These are phyloP conservation scores for Neurospora sp. DNA, from an alignment of 495 filamentous ascomycete species.

Conservation along the genomic window DNA sequence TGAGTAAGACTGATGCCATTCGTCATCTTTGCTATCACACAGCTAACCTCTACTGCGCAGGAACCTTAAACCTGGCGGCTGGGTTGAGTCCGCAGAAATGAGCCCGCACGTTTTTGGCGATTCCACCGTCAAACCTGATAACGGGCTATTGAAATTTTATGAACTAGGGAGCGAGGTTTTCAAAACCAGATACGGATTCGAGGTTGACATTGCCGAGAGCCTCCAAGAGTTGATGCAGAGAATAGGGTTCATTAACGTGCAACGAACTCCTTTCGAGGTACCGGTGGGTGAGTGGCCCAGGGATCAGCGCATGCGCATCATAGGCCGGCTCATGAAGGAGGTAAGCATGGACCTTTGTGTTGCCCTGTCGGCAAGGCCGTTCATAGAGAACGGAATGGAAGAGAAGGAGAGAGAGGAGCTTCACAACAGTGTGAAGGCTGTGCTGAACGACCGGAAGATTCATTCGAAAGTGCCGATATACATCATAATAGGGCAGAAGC, in stretches of 20 bases:
- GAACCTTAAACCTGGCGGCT: constrained; percentile 54
- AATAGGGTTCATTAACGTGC: constrained; percentile 45
- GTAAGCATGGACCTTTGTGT: constrained; percentile 44
- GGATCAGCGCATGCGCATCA: constrained; percentile 42
- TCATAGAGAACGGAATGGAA: constrained; percentile 37
- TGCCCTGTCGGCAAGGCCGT: constrained; percentile 44
- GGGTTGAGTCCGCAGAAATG: constrained; percentile 50
- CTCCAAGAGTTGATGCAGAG: constrained; percentile 28
- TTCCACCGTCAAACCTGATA: constrained; percentile 34
- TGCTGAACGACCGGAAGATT: constrained; percentile 21
- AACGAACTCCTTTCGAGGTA: constrained; percentile 13
- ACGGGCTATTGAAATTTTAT: constrained; percentile 34
- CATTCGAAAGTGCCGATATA: constrained; percentile 36
- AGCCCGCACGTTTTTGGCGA: constrained; percentile 41
- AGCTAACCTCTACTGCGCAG: constrained; percentile 11
- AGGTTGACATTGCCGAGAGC: constrained; percentile 29
- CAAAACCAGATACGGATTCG: constrained; percentile 30
- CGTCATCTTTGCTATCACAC: not conserved
- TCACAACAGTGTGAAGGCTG: constrained; percentile 16
- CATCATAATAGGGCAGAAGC: constrained; percentile 37
- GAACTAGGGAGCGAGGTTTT: constrained; percentile 19
- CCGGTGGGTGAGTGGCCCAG: constrained; percentile 54
- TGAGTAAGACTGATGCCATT: constrained; percentile 14
- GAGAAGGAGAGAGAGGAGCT: constrained; percentile 29
- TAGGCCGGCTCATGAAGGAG: constrained; percentile 43